Conservation (phyloP, 495 filamentous ascomycete species). For the Podospora bellae-mahoneyi region DNA sequence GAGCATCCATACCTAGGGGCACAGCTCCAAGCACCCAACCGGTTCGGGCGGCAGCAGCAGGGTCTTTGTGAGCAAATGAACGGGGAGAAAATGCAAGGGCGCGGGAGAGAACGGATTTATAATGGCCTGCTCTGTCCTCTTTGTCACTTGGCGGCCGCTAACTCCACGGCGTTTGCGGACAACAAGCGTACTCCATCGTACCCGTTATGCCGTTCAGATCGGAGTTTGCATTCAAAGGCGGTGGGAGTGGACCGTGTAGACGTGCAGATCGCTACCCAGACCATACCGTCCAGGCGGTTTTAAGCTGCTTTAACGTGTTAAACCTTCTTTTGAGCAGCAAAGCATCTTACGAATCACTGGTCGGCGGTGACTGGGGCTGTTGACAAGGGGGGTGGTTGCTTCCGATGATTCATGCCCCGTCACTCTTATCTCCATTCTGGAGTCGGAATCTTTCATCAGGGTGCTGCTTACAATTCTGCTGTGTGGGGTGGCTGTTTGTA, state of each 20-base stretch:
- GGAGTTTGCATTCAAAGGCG: neutral
- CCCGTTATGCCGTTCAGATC: neutral
- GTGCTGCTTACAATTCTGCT: neutral
- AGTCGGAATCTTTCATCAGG: too few species aligned
- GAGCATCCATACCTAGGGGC: neutral
- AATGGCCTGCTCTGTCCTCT: neutral
- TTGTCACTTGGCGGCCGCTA: neutral
- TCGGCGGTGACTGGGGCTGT: neutral
- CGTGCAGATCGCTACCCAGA: neutral
- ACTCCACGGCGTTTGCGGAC: neutral
- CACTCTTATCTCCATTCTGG: neutral
- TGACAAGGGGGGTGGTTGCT: neutral
- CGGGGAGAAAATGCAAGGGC: too few species aligned
- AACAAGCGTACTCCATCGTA: too few species aligned
- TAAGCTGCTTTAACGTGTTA: neutral
- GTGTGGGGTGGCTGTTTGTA: neutral
- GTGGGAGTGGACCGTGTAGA: neutral
- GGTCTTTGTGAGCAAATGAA: neutral
- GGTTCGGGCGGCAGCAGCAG: too few species aligned
- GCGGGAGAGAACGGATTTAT: neutral
- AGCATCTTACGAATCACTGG: too few species aligned
- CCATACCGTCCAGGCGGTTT: neutral
- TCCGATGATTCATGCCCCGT: neutral
- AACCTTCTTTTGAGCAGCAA: neutral
- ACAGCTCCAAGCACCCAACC: too few species aligned